Percentiles rank a stretch among this genome's conserved stretches.
Conservation (phyloP, 2,329 filamentous ascomycete genomes). For the Exophiala xenobiotica region DNA sequence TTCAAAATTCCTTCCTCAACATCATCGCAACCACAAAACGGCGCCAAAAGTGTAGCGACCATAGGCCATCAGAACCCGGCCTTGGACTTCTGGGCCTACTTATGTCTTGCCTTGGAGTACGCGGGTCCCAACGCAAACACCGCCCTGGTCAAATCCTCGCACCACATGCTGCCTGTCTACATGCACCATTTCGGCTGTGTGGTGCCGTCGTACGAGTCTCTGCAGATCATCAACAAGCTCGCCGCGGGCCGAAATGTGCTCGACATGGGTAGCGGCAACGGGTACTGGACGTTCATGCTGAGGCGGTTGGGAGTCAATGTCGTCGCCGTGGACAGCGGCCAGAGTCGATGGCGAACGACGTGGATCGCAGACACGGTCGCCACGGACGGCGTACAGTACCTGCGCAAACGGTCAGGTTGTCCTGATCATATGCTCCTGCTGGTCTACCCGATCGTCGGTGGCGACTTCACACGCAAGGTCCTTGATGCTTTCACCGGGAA, state of each 20-base stretch:
- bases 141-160: slow-evolving; percentile 55
- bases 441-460: slow-evolving; percentile 70
- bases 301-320: slow-evolving; percentile 57
- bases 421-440: slow-evolving; percentile 63
- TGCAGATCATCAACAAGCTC: slow-evolving; percentile 60
- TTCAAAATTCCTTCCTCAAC: slow-evolving; percentile 43
- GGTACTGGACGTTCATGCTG: slow-evolving; percentile 74
- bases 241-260: slow-evolving; percentile 53
- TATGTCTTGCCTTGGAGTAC: slow-evolving; percentile 64
- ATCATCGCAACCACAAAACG: too few relatives aligned
- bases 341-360: slow-evolving; percentile 65
- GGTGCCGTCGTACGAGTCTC: slow-evolving; percentile 65
- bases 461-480: slow-evolving; percentile 63
- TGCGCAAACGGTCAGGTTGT: slow-evolving; percentile 51
- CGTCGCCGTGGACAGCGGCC: slow-evolving; percentile 64
- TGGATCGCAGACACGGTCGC: slow-evolving; percentile 69
- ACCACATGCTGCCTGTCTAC: slow-evolving; percentile 69
- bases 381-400: slow-evolving; percentile 60
- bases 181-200: slow-evolving; percentile 79
- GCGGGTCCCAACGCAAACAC: slow-evolving; percentile 57
- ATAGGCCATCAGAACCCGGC: slow-evolving; percentile 61
- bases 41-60: background rate
- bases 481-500: slow-evolving; percentile 62
- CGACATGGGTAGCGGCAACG: slow-evolving; percentile 70
- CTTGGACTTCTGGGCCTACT: slow-evolving; percentile 66